Conservation (phyloP, 495 filamentous ascomycete genomes). For the Neurospora discreta region DNA sequence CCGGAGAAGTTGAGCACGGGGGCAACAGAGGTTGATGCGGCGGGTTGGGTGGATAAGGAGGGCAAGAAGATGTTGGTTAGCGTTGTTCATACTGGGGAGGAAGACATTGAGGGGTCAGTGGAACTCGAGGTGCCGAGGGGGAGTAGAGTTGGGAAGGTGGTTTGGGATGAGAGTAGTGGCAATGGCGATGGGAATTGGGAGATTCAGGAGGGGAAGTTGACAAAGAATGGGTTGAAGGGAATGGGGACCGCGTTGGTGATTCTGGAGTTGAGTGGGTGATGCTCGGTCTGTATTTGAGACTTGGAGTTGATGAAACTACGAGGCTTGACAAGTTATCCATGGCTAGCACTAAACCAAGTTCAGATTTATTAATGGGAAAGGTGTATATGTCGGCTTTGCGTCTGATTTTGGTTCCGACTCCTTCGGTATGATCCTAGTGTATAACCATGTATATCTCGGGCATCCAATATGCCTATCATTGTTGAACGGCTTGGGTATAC, state of each 20-base stretch:
- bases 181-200: conserved; percentile 11
- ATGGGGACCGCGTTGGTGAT: conserved; percentile 17
- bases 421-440: too few species aligned
- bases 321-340: not conserved
- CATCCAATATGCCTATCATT: not conserved
- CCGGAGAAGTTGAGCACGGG: not conserved
- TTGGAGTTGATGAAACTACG: too few species aligned
- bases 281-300: too few species aligned
- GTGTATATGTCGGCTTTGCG: not conserved
- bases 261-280: conserved; percentile 4
- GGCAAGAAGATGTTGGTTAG: conserved; percentile 30
- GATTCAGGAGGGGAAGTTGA: conserved; percentile 11
- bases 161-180: conserved; percentile 14
- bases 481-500: not conserved
- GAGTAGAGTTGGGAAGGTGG: not conserved
- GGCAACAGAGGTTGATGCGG: conserved; percentile 28
- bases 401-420: too few species aligned
- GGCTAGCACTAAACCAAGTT: not conserved
- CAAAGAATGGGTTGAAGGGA: conserved; percentile 10
- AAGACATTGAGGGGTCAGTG: conserved; percentile 11
- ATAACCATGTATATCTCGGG: too few species aligned
- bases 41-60: conserved; percentile 24
- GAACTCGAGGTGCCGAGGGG: conserved; percentile 13
- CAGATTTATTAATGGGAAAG: not conserved
- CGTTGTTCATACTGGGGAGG: conserved; percentile 32